Base-by-base conservation (phyloP, 106 monocot species). In the Hemerocallis citrina region DNA sequence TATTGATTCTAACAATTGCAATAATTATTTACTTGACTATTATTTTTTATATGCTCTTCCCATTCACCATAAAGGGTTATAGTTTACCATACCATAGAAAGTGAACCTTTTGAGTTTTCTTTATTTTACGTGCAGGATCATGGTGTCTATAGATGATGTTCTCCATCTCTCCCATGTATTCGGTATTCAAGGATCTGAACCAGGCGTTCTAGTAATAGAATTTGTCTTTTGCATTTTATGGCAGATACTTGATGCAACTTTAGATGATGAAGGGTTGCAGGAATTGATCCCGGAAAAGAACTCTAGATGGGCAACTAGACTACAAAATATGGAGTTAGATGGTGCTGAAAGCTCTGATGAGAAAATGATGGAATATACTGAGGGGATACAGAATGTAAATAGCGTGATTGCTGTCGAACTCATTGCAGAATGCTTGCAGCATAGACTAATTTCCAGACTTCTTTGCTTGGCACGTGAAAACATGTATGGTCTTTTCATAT, bases 191-290 rank as follows among this genome's bases (percentile, higher is more conserved):
- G 40, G 79, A 61, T 76, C 64, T 68, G 87, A 96, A 74, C 75
- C 75, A 30, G 87, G 96, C 50, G 57, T 77, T 34, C 57, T 96
- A 38, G 66, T 81, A 23, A 79, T 96, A 36, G 77, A 73, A 68
- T 96, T 74, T 62, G 36, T 79, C 54, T 71, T 91, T 57, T 87
- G 71, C 56, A 66, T 82, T 45, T 29, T 86, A 48, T 96, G 87
- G 96, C 86, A 91, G 67, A 60, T 96, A 42, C 48, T 96, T 64
- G 84, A 96, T 90, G 81, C 87, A 37, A 57, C 66, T 67, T 76
- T 96, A 63, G 86, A 96, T 63, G 96, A 91, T 75, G 96, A 96
- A 70, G 96, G 87, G 6, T 73, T 96, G 65, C 63, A 68, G 9
- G 84, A 87, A 52, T 66, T 86, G 52, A 73, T 63, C 9, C 72